Percentiles rank a stretch among this genome's conserved stretches.
Conservation (phyloP, 768 basidiomycete species). For the Trametes punicea region DNA sequence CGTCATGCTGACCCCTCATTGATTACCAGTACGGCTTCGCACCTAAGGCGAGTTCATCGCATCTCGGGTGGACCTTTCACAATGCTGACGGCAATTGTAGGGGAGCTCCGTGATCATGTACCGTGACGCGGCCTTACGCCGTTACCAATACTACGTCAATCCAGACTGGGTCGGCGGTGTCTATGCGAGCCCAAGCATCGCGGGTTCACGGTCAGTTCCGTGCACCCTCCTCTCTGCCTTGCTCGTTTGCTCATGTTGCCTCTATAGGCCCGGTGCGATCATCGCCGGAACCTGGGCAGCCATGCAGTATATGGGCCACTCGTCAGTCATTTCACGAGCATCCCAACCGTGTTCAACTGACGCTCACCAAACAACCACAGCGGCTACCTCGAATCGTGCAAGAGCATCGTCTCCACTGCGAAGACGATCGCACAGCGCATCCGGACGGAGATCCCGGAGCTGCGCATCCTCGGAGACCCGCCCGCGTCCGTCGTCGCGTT, state of each 20-base stretch:
- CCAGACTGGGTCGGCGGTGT: constrained; percentile 84
- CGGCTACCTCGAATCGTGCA: constrained; percentile 87
- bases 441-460: constrained; percentile 65
- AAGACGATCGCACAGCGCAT: constrained; percentile 69
- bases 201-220: constrained; percentile 74
- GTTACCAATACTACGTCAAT: constrained; percentile 83
- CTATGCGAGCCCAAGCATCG: constrained; percentile 86
- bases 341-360: background rate
- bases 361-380: constrained; percentile 35
- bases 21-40: constrained; percentile 79
- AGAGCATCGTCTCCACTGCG: constrained; percentile 72
- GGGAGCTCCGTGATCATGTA: constrained; percentile 97
- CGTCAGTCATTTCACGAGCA: constrained; percentile 45
- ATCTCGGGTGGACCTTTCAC: background rate
- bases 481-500: constrained; percentile 91
- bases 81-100: constrained; percentile 35
- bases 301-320: constrained; percentile 87
- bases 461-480: constrained; percentile 88
- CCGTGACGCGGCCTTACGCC: constrained; percentile 67
- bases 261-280: constrained; percentile 78
- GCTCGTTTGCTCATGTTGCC: background rate
- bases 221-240: constrained; percentile 20
- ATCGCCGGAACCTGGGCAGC: constrained; percentile 97
- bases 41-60: constrained; percentile 66
- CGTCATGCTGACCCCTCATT: background rate